Conservation (phyloP, 2,329 filamentous ascomycete species). For the Fusarium chaquense region DNA sequence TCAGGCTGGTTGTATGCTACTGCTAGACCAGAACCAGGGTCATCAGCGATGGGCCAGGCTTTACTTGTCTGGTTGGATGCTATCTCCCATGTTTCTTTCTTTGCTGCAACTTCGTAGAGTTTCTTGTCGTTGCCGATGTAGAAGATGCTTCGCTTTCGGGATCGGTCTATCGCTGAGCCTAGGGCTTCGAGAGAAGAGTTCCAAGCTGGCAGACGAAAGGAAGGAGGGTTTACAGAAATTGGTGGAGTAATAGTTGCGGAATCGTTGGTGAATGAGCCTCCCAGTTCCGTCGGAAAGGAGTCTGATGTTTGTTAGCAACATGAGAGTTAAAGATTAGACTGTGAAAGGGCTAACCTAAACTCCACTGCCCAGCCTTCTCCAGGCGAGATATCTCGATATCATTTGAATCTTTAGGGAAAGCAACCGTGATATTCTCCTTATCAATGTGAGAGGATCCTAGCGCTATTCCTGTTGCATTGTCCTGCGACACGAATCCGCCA, state of each 20-base stretch:
- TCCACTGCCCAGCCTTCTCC: neutral
- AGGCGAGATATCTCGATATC: constrained; percentile 9
- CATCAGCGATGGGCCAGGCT: constrained; percentile 1
- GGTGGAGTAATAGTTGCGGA: neutral
- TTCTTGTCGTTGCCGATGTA: constrained; percentile 7
- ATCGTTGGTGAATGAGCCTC: constrained; percentile 7
- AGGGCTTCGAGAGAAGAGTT: constrained; percentile 1
- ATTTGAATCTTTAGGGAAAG: neutral
- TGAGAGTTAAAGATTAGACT: fast-evolving
- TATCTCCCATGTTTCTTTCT: neutral
- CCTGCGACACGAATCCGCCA: constrained; percentile 13
- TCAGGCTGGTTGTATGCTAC: constrained; percentile 11
- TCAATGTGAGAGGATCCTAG: constrained; percentile 2
- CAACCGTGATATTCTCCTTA: constrained; percentile 1
- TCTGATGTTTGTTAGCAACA: neutral
- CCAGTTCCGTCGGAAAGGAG: neutral
- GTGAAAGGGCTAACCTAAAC: neutral
- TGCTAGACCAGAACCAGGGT: neutral
- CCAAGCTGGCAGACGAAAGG: neutral
- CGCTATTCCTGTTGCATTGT: neutral
- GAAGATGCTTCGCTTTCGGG: neutral
- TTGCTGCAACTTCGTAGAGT: neutral
- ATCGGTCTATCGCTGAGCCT: constrained; percentile 1
- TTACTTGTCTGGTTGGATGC: constrained; percentile 1
- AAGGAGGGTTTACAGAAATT: too few species aligned